Evolutionary conservation across 1,284 basidiomycete genomes (phyloP).

Genomic region (Sporisorium graminicola): DNA sequence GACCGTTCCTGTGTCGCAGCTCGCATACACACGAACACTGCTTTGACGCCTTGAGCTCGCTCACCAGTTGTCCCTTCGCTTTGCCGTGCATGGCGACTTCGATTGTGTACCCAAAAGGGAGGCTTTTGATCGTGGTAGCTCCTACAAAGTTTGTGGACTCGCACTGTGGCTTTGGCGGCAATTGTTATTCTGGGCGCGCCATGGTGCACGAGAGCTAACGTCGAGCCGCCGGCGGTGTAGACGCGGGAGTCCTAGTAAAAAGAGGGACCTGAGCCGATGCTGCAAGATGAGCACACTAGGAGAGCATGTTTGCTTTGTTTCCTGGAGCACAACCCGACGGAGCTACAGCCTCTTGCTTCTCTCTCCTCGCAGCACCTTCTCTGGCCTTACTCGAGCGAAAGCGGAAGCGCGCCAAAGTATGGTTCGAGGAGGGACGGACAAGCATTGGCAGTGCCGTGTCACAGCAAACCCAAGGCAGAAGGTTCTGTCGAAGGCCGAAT

Average conservation of each 20-base stretch:
- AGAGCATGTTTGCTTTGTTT: neutral
- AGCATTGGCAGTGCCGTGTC: neutral
- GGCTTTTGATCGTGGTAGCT: conserved; percentile 2
- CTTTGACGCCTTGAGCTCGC: neutral
- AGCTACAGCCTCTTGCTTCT: neutral
- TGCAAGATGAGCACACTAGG: neutral
- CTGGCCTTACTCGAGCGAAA: neutral
- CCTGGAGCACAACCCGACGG: neutral
- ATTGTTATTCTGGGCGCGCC: neutral
- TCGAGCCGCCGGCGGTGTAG: conserved; percentile 5
- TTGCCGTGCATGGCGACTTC: neutral
- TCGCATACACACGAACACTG: neutral
- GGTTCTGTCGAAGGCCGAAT: conserved; percentile 15
- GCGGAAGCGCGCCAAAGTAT: neutral
- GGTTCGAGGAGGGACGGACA: neutral
- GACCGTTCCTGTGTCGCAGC: neutral
- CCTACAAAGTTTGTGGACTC: conserved; percentile 3
- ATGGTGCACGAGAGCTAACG: neutral
- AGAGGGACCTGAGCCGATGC: neutral
- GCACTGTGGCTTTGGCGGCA: neutral
- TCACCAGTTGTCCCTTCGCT: too few species aligned
- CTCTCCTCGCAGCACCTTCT: neutral
- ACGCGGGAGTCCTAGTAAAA: conserved; percentile 3
- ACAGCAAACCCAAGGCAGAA: conserved; percentile 12
- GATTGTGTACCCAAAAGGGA: conserved; percentile 1